Evolutionary conservation across 2,329 filamentous ascomycete genomes (phyloP).

Genomic region (Cladophialophora yegresii): DNA sequence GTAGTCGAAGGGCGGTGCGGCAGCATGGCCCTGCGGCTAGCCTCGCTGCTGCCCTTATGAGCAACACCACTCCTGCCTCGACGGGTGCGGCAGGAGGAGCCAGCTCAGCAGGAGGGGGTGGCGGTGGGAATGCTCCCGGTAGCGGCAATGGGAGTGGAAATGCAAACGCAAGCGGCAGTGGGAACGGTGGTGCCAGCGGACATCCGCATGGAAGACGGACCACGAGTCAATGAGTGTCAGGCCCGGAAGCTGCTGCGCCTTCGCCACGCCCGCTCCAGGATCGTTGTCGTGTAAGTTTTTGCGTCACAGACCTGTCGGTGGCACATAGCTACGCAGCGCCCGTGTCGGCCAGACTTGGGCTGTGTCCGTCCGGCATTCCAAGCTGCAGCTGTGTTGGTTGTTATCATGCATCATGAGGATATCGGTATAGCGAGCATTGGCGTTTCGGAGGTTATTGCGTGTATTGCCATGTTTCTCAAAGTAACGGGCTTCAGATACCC

Average conservation of each 20-base stretch:
- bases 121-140: constrained; percentile 1
- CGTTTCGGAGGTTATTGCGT: too few species aligned
- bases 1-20: constrained; percentile 8
- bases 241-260: neutral
- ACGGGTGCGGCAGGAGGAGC: neutral
- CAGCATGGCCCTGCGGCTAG: constrained; percentile 19
- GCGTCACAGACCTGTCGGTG: neutral
- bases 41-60: constrained; percentile 29
- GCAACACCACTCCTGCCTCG: constrained; percentile 1
- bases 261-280: too few species aligned
- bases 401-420: neutral
- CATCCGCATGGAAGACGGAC: constrained; percentile 14
- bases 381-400: neutral
- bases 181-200: constrained; percentile 13
- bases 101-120: neutral
- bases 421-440: constrained; percentile 1
- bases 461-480: neutral
- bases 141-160: constrained; percentile 4
- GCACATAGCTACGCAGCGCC: neutral
- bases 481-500: constrained; percentile 4
- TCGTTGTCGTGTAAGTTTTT: neutral
- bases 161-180: neutral
- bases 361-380: neutral
- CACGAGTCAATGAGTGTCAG: constrained; percentile 16
- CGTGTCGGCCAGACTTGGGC: neutral